Evolutionary conservation across 2,329 filamentous ascomycete genomes (phyloP).

Genomic region (Sarocladiaceae sp.): DNA sequence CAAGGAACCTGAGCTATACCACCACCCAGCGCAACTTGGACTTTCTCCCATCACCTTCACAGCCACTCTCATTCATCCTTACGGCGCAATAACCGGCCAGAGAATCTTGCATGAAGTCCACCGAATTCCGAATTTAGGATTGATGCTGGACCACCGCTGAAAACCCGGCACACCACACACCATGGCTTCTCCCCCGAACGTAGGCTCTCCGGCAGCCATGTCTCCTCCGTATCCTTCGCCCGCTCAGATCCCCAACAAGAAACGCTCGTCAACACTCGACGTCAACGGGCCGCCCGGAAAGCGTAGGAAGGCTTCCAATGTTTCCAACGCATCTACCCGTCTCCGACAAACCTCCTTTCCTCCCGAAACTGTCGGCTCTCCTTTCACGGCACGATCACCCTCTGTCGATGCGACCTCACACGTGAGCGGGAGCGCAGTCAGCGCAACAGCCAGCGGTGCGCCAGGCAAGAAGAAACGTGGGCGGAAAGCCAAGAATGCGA

Average conservation of each 20-base stretch:
- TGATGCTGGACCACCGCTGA: too few species aligned
- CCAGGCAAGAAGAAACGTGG: conserved; percentile 52
- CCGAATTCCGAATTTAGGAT: too few species aligned
- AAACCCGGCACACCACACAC: too few species aligned
- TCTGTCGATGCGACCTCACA: conserved; percentile 56
- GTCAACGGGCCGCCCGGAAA: conserved; percentile 49
- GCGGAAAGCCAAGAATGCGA: conserved; percentile 53
- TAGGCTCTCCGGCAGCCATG: conserved; percentile 43
- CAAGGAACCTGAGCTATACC: background rate
- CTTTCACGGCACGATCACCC: conserved; percentile 53
- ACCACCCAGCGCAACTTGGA: background rate
- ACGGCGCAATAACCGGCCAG: background rate
- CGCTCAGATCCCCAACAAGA: conserved; percentile 49
- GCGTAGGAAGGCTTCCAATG: conserved; percentile 63
- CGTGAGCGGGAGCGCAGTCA: conserved; percentile 55
- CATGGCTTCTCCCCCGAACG: conserved; percentile 53
- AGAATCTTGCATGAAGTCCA: too few species aligned
- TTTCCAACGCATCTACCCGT: conserved; percentile 57
- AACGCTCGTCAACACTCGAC: conserved; percentile 50
- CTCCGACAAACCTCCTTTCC: conserved; percentile 79
- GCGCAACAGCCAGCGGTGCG: conserved; percentile 31
- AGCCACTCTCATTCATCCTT: background rate
- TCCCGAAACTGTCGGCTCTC: conserved; percentile 47
- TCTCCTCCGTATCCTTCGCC: conserved; percentile 50
- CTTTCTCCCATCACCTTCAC: background rate